Conservation (phyloP, 2,329 filamentous ascomycete genomes). For the Epichloe sylvatica region DNA sequence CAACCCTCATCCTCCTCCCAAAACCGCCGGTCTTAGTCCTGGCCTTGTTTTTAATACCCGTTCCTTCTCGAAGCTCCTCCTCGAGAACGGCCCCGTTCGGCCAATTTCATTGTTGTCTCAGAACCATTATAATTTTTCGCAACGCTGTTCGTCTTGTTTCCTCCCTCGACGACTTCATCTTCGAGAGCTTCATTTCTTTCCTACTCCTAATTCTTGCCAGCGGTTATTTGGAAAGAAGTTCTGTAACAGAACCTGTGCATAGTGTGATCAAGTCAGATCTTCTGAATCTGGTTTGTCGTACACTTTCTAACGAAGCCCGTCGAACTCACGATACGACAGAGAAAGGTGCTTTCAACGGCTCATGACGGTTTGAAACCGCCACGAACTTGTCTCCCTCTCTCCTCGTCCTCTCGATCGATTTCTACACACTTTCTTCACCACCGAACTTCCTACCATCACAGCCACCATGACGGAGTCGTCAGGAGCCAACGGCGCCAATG, state of each 20-base stretch:
- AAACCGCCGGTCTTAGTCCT: not conserved
- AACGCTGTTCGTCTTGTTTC: conserved; percentile 3
- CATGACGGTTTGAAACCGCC: conserved; percentile 2
- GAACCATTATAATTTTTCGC: not conserved
- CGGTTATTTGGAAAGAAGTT: conserved; percentile 1
- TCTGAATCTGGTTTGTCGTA: not conserved
- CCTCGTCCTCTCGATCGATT: not conserved
- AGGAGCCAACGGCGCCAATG: conserved; percentile 30
- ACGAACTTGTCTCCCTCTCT: not conserved
- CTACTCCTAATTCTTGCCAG: not conserved
- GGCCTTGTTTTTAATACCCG: not conserved
- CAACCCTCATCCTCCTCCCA: not conserved
- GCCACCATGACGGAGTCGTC: conserved; percentile 31
- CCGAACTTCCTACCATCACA: not conserved
- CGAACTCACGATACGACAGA: not conserved
- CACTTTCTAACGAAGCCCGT: conserved; percentile 1
- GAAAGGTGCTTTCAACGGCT: not conserved
- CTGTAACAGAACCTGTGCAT: conserved; percentile 1
- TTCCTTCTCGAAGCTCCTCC: conserved; percentile 5
- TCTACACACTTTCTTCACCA: not conserved
- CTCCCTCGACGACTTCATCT: conserved; percentile 3
- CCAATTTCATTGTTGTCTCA: not conserved
- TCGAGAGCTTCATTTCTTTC: not conserved
- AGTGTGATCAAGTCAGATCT: not conserved
- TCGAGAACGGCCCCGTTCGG: conserved; percentile 3